phyloP scores from a whole-genome alignment of 495 filamentous ascomycete genomes.

The Hypoxylon crocopeplum region DNA sequence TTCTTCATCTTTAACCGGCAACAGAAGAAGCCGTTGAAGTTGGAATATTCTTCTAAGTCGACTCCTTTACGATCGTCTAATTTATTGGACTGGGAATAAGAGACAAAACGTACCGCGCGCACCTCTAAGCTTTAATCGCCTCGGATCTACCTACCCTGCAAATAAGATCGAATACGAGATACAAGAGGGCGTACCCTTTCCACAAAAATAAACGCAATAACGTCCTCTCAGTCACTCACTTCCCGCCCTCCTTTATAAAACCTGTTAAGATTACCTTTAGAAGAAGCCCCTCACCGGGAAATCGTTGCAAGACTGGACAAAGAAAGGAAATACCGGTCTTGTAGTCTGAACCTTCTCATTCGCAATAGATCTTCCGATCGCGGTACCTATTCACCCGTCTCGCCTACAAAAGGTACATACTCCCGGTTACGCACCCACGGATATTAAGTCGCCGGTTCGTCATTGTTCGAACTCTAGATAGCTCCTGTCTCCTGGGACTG shows the following conservation, averaged over 20 bases:
- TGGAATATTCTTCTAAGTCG: slow-evolving; percentile 11
- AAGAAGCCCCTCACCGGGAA: slow-evolving; percentile 15
- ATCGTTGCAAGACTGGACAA: slow-evolving; percentile 6
- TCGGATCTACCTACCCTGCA: slow-evolving; percentile 22
- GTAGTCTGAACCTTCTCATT: slow-evolving; percentile 29
- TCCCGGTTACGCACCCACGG: neutral
- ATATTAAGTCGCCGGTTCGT: slow-evolving; percentile 18
- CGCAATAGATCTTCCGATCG: neutral
- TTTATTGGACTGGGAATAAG: slow-evolving; percentile 16
- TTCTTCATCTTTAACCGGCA: slow-evolving; percentile 12
- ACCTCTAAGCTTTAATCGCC: slow-evolving; percentile 13
- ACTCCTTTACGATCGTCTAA: slow-evolving; percentile 1
- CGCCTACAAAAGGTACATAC: slow-evolving; percentile 12
- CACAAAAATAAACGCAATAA: slow-evolving; percentile 8
- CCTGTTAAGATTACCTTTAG: neutral
- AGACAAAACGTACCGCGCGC: slow-evolving; percentile 14
- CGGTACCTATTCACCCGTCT: slow-evolving; percentile 14
- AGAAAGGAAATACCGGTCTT: slow-evolving; percentile 17
- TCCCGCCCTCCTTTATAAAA: slow-evolving; percentile 6
- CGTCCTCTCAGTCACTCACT: slow-evolving; percentile 3
- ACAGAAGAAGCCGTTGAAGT: slow-evolving; percentile 10
- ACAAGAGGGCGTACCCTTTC: slow-evolving; percentile 4
- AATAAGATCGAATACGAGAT: slow-evolving; percentile 27
- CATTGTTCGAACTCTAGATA: slow-evolving; percentile 14
- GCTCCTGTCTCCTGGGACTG: slow-evolving; percentile 5